These are phyloP conservation scores for Lomentospora prolificans DNA, from an alignment of 2,329 filamentous ascomycete species.

Conservation along the genomic window DNA sequence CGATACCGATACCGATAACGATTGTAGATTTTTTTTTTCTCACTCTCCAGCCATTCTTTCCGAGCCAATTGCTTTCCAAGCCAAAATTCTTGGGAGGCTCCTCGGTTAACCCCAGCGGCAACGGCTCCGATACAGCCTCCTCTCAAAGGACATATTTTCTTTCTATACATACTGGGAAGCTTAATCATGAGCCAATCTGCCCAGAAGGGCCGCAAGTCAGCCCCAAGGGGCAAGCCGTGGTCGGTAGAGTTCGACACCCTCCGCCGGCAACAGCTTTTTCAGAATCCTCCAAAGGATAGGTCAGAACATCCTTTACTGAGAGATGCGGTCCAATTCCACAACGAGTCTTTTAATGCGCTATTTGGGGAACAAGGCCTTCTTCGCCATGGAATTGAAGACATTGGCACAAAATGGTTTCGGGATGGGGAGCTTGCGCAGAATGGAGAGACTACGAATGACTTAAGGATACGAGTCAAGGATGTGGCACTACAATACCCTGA, in stretches of 20 bases:
- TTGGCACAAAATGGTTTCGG: conserved; percentile 78
- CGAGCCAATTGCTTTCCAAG: background rate
- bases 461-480: conserved; percentile 70
- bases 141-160: background rate
- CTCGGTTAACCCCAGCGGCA: background rate
- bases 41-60: background rate
- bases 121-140: background rate
- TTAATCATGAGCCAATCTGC: background rate
- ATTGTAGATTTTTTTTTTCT: conserved; percentile 6
- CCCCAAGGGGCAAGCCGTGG: background rate
- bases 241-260: conserved; percentile 62
- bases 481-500: conserved; percentile 74
- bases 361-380: conserved; percentile 58
- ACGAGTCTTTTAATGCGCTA: conserved; percentile 90
- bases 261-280: conserved; percentile 79
- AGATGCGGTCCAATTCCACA: conserved; percentile 79
- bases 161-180: background rate
- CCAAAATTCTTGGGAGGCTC: background rate
- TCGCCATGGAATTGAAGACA: conserved; percentile 71
- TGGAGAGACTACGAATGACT: conserved; percentile 55
- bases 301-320: conserved; percentile 82
- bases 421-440: conserved; percentile 64
- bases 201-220: background rate
- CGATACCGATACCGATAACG: conserved; percentile 4
- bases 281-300: conserved; percentile 76